Base-by-base conservation (phyloP, 306 rosid species). In the Cercis canadensis region DNA sequence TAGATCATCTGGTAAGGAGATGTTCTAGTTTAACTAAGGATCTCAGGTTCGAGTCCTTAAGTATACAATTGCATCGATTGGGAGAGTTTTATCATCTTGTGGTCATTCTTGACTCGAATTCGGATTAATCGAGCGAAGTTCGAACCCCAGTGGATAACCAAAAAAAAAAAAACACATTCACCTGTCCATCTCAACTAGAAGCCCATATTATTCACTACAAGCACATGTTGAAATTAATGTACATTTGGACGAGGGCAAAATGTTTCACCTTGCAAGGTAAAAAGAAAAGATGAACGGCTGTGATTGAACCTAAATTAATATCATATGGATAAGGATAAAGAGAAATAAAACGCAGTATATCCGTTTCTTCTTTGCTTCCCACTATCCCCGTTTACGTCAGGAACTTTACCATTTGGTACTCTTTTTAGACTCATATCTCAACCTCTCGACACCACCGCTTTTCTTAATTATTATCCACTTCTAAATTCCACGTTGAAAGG, bases 401-500 rank as follows among this genome's bases (percentile, higher is more conserved):
- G 70, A 59, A 82, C 60, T 67, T 63, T n/a, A n/a, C n/a, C n/a
- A n/a, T n/a, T n/a, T n/a, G n/a, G n/a, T n/a, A n/a, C n/a, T n/a
- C n/a, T n/a, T n/a, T n/a, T n/a, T n/a, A n/a, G n/a, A n/a, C n/a
- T n/a, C n/a, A n/a, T n/a, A n/a, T n/a, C n/a, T n/a, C n/a, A n/a
- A n/a, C n/a, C n/a, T n/a, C n/a, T n/a, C n/a, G 74, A 84, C 92
- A 84, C 69, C 87, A 75, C 77, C 82, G 83, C 54, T 81, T 65
- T 67, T 54, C 72, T 61, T 66, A 51, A 62, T 81, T 37, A 37
- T 63, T 69, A 78, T 83, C 89, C 88, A 76, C 78, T 75, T 68
- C 67, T 33, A 66, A 62, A 13, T 87, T 37, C 89, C 89, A 85
- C 70, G 81, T 83, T 54, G 65, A 77, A 70, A 43, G 6, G n/a